Base-by-base conservation (phyloP, 257 asterid genomes). In the Galeopsis tetrahit region DNA sequence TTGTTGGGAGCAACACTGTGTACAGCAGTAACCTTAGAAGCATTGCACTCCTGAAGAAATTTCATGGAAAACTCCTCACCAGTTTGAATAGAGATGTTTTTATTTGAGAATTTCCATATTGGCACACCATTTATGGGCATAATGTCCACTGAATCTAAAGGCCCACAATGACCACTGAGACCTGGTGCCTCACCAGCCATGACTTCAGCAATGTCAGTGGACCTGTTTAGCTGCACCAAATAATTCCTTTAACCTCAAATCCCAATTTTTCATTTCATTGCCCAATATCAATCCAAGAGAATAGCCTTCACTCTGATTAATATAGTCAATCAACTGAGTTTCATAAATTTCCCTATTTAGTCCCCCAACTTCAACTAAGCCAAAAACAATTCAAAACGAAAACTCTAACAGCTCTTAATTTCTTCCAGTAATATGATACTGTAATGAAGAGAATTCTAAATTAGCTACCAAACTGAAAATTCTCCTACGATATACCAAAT, bases 41-140 rank as follows among this genome's bases (percentile, higher is more conserved):
- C 51, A 70, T 85, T 78, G 74, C 82, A 75, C 67, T 85, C 87
- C 74, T 79, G 89, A 74, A 80, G 85, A 78, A 85, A 83, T 52
- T 71, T 85, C 84, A 73, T 59, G 7, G 86, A 81, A 73, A 82
- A 87, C 63, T 82, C 90, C 82, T 83, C 89, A n/a, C 89, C 88
- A 8, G 82, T 84, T 82, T 81, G 94, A 58, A 84, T 70, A 75
- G 89, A 80, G 38, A 77, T 73, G 48, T 80, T 80, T 63, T 75
- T 82, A 71, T 71, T 79, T 48, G 62, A 77, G 71, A 75, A 72
- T 59, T 68, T 75, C 75, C 80, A 72, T 3, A 49, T 51, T 35
- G 79, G 69, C 53, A 78, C 38, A 67, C 75, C 75, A 71, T 79
- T 80, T 44, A 72, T 53, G 14, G 69, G 36, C 42, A 75, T 67